A percentile compares a stretch with the other conserved stretches of the same genome.
phyloP scores from a whole-genome alignment of 805 yeast species.

The Wickerhamomyces chambardii region DNA sequence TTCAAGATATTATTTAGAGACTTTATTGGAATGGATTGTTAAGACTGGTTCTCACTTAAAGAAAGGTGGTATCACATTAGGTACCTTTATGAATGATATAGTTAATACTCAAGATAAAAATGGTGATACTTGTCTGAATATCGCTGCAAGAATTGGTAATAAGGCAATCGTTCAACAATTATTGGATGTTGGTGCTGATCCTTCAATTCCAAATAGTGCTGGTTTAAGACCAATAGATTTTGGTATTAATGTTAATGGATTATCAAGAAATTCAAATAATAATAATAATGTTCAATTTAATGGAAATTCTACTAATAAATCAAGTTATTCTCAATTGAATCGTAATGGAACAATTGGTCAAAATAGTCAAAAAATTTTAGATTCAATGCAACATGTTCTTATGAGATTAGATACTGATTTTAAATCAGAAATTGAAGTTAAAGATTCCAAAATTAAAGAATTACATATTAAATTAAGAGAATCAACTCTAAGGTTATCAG shows the following conservation, averaged over 20 bases:
- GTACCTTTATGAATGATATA: constrained; percentile 55
- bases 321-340: background rate
- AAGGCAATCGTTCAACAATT: constrained; percentile 72
- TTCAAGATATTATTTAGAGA: constrained; percentile 63
- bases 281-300: background rate
- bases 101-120: constrained; percentile 86
- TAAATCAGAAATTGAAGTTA: constrained; percentile 42
- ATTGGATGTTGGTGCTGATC: constrained; percentile 83
- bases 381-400: constrained; percentile 42
- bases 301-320: background rate
- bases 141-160: constrained; percentile 85
- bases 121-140: constrained; percentile 92
- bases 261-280: constrained; percentile 1
- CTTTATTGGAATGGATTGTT: constrained; percentile 72
- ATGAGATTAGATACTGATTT: constrained; percentile 48
- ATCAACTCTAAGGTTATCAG: constrained; percentile 42
- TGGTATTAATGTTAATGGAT: constrained; percentile 47
- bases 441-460: constrained; percentile 40
- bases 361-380: constrained; percentile 31
- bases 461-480: constrained; percentile 49
- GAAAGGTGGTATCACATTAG: constrained; percentile 37
- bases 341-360: constrained; percentile 4
- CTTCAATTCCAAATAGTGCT: constrained; percentile 68
- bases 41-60: constrained; percentile 37
- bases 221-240: constrained; percentile 85